Percentiles rank a stretch among this genome's conserved stretches.
Evolutionary conservation across 257 asterid species (phyloP).

Genomic region (Gardenia jasminoides): DNA sequence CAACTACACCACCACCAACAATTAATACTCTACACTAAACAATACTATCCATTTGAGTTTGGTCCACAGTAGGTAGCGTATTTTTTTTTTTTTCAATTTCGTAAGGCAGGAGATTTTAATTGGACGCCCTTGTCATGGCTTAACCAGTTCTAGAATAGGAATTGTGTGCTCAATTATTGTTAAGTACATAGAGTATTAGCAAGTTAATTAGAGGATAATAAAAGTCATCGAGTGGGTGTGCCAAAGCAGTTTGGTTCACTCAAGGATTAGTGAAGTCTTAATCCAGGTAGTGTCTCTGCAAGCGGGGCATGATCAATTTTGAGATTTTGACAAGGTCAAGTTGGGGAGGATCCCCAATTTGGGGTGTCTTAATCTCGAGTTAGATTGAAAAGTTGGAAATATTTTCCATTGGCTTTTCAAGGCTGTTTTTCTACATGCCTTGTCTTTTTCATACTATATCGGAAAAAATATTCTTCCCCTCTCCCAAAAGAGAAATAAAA

Average conservation of each 20-base stretch:
- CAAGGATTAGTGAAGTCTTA: conserved; percentile 16
- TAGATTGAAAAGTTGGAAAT: neutral
- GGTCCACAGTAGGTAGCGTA: conserved; percentile 18
- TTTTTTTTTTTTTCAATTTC: too few relatives aligned
- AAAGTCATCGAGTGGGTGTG: conserved; percentile 3
- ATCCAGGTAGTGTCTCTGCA: conserved; percentile 5
- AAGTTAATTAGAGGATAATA: neutral
- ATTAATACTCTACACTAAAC: neutral
- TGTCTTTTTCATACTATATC: neutral
- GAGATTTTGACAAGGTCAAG: conserved; percentile 14
- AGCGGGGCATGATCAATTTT: conserved; percentile 8
- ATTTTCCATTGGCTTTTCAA: neutral
- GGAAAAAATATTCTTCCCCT: neutral
- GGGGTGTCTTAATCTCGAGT: neutral
- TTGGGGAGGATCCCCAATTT: neutral
- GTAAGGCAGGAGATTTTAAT: neutral
- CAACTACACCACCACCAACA: conserved; percentile 11
- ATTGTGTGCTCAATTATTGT: conserved; percentile 9
- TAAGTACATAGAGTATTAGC: neutral
- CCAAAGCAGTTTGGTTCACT: neutral
- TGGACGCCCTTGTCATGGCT: conserved; percentile 8
- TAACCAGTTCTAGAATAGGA: conserved; percentile 13
- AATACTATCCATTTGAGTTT: conserved; percentile 10
- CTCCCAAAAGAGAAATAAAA: too few relatives aligned
- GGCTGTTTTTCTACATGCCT: neutral